Conservation (phyloP, 371 early-diverging fungal genomes). For the Mortierella sp. region DNA sequence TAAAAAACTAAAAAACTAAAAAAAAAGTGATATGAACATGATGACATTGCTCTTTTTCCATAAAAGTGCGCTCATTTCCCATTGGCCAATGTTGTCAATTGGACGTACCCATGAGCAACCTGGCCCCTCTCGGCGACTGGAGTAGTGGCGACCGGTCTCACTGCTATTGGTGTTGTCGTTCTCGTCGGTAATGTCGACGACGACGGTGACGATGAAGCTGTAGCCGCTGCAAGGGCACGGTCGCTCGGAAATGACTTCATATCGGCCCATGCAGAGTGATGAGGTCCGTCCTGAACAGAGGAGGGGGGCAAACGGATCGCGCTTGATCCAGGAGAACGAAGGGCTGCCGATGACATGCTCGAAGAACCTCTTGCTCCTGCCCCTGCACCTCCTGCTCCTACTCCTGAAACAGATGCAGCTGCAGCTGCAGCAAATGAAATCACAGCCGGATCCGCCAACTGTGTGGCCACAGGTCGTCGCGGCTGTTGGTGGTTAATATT, state of each 20-base stretch:
- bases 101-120: conserved; percentile 4
- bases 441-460: conserved; percentile 18
- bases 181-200: conserved; percentile 4
- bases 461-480: conserved; percentile 15
- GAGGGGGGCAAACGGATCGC: not conserved
- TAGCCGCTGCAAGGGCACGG: conserved; percentile 4
- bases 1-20: conserved; percentile 8
- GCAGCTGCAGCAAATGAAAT: conserved; percentile 37
- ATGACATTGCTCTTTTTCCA: conserved; percentile 9
- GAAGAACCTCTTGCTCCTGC: not conserved
- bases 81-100: conserved; percentile 1
- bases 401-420: conserved; percentile 11
- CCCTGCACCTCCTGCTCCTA: conserved; percentile 1
- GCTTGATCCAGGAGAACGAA: not conserved
- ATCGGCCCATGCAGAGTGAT: conserved; percentile 5
- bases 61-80: not conserved
- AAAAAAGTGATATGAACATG: conserved; percentile 14
- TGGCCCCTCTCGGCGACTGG: not conserved
- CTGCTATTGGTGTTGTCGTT: not conserved
- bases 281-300: not conserved
- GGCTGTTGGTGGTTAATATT: conserved; percentile 1
- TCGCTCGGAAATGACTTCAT: conserved; percentile 9
- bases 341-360: not conserved
- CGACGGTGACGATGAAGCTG: not conserved
- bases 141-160: not conserved